These are phyloP conservation scores for Vigna nakashimae DNA, from an alignment of 306 rosid genomes.

Conservation along the genomic window DNA sequence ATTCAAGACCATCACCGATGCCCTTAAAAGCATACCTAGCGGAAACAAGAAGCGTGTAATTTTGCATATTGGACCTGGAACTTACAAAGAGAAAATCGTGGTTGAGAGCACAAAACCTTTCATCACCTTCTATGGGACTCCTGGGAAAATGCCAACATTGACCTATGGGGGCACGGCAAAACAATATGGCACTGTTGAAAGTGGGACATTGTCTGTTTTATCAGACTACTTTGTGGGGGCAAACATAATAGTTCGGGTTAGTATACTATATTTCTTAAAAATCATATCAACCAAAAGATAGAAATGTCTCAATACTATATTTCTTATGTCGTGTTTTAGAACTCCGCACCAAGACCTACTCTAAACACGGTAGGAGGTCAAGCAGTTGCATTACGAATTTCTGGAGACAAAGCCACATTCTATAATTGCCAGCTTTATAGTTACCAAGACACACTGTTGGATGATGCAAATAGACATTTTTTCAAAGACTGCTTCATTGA, in stretches of 20 bases:
- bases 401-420: constrained; percentile 26
- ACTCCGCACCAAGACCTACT: constrained; percentile 38
- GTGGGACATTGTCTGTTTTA: constrained; percentile 41
- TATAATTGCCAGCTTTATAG: not conserved
- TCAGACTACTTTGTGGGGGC: not conserved
- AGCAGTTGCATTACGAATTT: constrained; percentile 39
- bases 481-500: constrained; percentile 35
- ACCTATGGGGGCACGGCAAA: constrained; percentile 51
- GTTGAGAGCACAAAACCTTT: constrained; percentile 57
- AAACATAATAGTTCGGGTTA: not conserved
- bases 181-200: constrained; percentile 59
- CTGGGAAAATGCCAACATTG: constrained; percentile 48
- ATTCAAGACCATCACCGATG: constrained; percentile 55
- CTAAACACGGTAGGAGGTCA: constrained; percentile 2
- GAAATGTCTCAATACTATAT: too few species aligned
- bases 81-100: constrained; percentile 60
- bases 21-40: constrained; percentile 57
- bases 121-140: constrained; percentile 53
- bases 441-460: constrained; percentile 40
- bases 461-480: constrained; percentile 36
- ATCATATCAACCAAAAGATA: too few species aligned
- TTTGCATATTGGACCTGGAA: constrained; percentile 61
- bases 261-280: not conserved
- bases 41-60: constrained; percentile 61
- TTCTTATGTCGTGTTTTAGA: constrained; percentile 1